phyloP scores from a whole-genome alignment of 2,329 filamentous ascomycete genomes.

The Lasiodiplodia sp. region DNA sequence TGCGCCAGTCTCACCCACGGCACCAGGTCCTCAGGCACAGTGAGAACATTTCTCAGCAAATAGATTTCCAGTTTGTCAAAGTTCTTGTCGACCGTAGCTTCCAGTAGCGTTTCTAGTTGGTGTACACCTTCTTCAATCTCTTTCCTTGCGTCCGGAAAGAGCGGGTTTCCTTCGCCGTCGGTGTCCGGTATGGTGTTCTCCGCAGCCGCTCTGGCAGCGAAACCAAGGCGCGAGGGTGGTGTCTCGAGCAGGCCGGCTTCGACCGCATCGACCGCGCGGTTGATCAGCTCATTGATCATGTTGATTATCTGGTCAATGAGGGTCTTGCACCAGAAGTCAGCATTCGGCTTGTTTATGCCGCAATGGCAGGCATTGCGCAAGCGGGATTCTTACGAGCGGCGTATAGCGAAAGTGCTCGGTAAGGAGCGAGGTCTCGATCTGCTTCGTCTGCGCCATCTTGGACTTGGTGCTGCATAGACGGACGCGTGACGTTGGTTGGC shows the following conservation, averaged over 20 bases:
- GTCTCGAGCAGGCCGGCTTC: conserved; percentile 81
- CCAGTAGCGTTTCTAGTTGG: conserved; percentile 58
- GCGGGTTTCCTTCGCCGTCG: conserved; percentile 48
- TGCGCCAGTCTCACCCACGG: conserved; percentile 83
- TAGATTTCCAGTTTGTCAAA: conserved; percentile 72
- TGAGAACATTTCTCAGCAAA: conserved; percentile 76
- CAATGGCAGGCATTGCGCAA: background rate
- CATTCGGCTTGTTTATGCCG: background rate
- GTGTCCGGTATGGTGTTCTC: conserved; percentile 52
- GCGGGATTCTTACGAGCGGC: conserved; percentile 72
- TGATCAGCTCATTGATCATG: conserved; percentile 90
- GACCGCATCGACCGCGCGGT: conserved; percentile 85
- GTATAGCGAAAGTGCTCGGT: conserved; percentile 97
- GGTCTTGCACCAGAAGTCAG: conserved; percentile 61
- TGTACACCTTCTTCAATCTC: conserved; percentile 84
- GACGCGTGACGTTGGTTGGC: conserved; percentile 7
- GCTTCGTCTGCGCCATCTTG: conserved; percentile 53
- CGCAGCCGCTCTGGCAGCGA: conserved; percentile 61
- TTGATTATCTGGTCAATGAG: conserved; percentile 99
- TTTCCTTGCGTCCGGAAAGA: conserved; percentile 60
- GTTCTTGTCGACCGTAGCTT: conserved; percentile 58
- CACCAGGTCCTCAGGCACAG: conserved; percentile 66
- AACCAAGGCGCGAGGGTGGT: conserved; percentile 81
- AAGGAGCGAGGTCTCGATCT: conserved; percentile 68
- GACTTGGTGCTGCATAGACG: conserved; percentile 4